A percentile compares a stretch with the other conserved stretches of the same genome.
Conservation (phyloP, 345 rosid species). For the Nephelium lappaceum region DNA sequence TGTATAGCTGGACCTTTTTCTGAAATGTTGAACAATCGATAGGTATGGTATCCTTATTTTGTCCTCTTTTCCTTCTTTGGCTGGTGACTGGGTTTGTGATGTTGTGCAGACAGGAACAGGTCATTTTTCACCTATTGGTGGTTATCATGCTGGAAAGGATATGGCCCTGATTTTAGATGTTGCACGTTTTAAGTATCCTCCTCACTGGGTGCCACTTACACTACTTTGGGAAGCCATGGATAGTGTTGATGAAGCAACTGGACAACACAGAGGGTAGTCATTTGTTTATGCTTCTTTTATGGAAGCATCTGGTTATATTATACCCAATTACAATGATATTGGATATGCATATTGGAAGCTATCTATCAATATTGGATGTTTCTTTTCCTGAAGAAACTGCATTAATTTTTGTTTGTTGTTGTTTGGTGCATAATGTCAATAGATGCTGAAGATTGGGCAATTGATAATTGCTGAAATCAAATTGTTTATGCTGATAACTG, state of each 20-base stretch:
- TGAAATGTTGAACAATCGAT: slow-evolving; percentile 11
- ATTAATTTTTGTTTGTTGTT: neutral
- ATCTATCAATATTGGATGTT: neutral
- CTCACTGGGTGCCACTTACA: slow-evolving; percentile 91
- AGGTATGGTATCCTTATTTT: neutral
- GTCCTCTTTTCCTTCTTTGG: neutral
- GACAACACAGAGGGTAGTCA: slow-evolving; percentile 78
- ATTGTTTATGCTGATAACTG: neutral
- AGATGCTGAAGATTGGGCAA: neutral
- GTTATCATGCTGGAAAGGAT: slow-evolving; percentile 85
- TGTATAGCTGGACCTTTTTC: slow-evolving; percentile 1
- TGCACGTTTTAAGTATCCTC: slow-evolving; percentile 97
- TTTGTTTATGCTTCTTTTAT: slow-evolving; percentile 5
- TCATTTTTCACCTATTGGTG: slow-evolving; percentile 97
- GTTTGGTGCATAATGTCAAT: neutral
- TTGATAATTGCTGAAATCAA: neutral
- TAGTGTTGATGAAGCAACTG: slow-evolving; percentile 62
- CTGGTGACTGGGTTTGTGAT: neutral
- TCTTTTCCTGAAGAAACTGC: slow-evolving; percentile 7
- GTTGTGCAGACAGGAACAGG: slow-evolving; percentile 80
- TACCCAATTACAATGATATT: slow-evolving; percentile 7
- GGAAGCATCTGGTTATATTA: neutral
- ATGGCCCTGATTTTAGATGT: slow-evolving; percentile 97
- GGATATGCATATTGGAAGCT: neutral
- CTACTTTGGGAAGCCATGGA: slow-evolving; percentile 99